phyloP scores from a whole-genome alignment of 768 basidiomycete species.

The Pulveroboletus sp. region DNA sequence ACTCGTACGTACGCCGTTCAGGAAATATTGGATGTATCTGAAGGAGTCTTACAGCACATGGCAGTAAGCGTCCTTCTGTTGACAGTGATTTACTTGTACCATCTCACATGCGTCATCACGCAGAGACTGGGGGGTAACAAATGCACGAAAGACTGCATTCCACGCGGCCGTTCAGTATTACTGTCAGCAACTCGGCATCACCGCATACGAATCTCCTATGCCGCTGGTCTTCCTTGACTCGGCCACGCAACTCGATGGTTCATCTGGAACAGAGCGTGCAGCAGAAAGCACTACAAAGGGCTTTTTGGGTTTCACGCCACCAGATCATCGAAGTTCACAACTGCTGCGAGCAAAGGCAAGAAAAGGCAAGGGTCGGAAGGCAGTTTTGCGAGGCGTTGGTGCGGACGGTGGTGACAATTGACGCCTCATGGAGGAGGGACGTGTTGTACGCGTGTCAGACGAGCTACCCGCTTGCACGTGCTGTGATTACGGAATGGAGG shows the following conservation, averaged over 20 bases:
- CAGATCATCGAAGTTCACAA: constrained; percentile 14
- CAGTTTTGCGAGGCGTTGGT: constrained; percentile 29
- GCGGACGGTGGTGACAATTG: constrained; percentile 14
- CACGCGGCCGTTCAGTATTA: constrained; percentile 75
- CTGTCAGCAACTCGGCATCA: constrained; percentile 66
- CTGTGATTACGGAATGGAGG: constrained; percentile 21
- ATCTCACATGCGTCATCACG: constrained; percentile 4
- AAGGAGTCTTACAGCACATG: constrained; percentile 26
- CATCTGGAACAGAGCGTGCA: constrained; percentile 3
- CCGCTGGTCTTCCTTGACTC: constrained; percentile 51
- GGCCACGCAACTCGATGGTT: constrained; percentile 12
- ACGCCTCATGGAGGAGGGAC: constrained; percentile 13
- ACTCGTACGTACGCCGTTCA: constrained; percentile 35
- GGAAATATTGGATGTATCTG: background rate
- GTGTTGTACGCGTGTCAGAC: constrained; percentile 9
- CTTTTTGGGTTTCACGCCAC: constrained; percentile 31
- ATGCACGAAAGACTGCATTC: constrained; percentile 69
- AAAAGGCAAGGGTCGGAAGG: constrained; percentile 36
- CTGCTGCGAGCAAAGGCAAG: constrained; percentile 19
- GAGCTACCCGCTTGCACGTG: constrained; percentile 14
- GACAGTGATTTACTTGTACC: background rate
- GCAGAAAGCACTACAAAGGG: constrained; percentile 11
- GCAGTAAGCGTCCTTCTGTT: constrained; percentile 27
- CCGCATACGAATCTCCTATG: constrained; percentile 54
- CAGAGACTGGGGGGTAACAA: constrained; percentile 61